phyloP scores from a whole-genome alignment of 441 rosid species.

The Aquilaria agallochum region DNA sequence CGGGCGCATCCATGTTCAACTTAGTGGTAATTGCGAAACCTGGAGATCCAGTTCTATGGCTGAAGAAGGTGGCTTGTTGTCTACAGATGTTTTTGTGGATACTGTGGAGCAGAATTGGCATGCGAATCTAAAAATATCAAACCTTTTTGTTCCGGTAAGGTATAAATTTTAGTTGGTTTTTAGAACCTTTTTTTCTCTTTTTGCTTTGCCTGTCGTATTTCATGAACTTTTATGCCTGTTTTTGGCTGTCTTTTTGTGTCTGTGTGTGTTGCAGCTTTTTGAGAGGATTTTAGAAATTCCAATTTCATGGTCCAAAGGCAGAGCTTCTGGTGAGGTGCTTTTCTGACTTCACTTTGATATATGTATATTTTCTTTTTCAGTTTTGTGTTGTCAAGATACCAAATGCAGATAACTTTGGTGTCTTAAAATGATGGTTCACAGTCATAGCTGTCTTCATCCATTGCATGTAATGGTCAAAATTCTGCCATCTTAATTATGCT shows the following conservation, averaged over 20 bases:
- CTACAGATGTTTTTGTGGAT: constrained; percentile 94
- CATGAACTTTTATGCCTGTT: constrained; percentile 17
- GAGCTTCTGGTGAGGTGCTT: constrained; percentile 99
- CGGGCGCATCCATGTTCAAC: constrained; percentile 76
- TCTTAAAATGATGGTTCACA: too few species aligned
- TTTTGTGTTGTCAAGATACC: background rate
- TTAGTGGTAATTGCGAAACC: constrained; percentile 89
- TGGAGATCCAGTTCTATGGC: constrained; percentile 81
- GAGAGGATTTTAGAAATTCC: constrained; percentile 96
- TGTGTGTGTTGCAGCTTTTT: constrained; percentile 63
- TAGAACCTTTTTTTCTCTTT: constrained; percentile 3
- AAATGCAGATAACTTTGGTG: too few species aligned
- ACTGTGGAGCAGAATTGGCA: constrained; percentile 93
- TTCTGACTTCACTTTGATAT: constrained; percentile 43
- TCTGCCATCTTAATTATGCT: too few species aligned
- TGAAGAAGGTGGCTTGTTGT: constrained; percentile 96
- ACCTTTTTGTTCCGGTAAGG: constrained; percentile 96
- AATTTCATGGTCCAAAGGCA: constrained; percentile 84
- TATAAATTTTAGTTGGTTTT: constrained; percentile 24
- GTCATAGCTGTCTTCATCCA: too few species aligned
- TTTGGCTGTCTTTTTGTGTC: constrained; percentile 14
- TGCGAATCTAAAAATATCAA: constrained; percentile 80
- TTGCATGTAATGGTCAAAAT: too few species aligned
- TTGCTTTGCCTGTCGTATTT: background rate
- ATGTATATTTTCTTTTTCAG: constrained; percentile 4